Conservation (phyloP, 176 grass and related monocot species). For the Sorghum bicolor region DNA sequence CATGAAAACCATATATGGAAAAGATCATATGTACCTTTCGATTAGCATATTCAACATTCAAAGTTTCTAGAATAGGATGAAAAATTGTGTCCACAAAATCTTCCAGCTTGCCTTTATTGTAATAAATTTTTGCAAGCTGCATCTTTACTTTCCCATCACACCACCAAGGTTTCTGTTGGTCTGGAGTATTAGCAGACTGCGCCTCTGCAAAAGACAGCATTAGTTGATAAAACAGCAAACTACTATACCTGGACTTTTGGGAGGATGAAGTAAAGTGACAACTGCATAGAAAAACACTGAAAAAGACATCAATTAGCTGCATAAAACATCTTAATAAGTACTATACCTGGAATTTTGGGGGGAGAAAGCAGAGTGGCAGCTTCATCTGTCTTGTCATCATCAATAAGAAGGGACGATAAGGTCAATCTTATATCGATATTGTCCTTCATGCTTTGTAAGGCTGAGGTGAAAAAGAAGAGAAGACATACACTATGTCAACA, state of each 20-base stretch:
- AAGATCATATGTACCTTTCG: conserved; percentile 54
- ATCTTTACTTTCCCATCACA: conserved; percentile 80
- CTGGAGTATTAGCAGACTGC: conserved; percentile 25
- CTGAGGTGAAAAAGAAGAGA: conserved; percentile 33
- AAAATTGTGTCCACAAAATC: conserved; percentile 78
- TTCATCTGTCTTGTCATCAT: conserved; percentile 63
- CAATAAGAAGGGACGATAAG: conserved; percentile 65
- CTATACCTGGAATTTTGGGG: conserved; percentile 47
- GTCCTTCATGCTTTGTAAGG: conserved; percentile 61
- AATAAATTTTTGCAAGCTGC: conserved; percentile 79
- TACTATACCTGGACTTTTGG: conserved; percentile 37
- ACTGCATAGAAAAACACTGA: conserved; percentile 24
- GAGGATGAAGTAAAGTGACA: conserved; percentile 66
- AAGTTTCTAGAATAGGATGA: conserved; percentile 70
- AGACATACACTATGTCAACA: conserved; percentile 14
- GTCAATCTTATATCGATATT: conserved; percentile 62
- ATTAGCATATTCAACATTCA: conserved; percentile 74
- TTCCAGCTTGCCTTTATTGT: conserved; percentile 57
- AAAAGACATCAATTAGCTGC: background rate
- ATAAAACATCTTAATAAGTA: background rate
- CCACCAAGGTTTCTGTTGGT: conserved; percentile 74
- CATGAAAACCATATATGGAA: background rate
- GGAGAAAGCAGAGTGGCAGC: conserved; percentile 74
- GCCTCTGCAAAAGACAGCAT: conserved; percentile 19
- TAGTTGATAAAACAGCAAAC: conserved; percentile 1